Base-by-base conservation (phyloP, 257 asterid genomes). In the Fraxinus americana region DNA sequence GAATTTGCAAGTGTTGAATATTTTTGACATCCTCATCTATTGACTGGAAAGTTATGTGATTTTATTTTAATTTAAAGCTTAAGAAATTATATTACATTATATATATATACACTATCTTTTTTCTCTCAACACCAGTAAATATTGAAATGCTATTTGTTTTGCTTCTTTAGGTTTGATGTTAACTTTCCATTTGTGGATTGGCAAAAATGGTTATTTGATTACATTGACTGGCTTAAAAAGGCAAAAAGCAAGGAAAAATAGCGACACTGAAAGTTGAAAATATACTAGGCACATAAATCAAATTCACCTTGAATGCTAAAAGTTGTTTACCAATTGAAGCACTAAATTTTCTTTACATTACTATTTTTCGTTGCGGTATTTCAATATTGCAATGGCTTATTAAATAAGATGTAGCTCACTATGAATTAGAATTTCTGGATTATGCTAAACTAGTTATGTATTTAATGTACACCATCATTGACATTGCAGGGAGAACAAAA, bases 401-500 rank as follows among this genome's bases (percentile, higher is more conserved):
- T 54, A 54, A 54, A 54, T 70, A 30, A 25, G 36, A 65, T 61
- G 23, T 29, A 65, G 72, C 39, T 50, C 6, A 70, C 19, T 34
- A 50, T 30, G n/a, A 54, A 54, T 4, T 54, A 70, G 57, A 38
- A 43, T 71, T 70, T 71, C 66, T 72, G 66, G 27, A 41, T 59
- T 27, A 79, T 76, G 34, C 66, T 34, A 69, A 69, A 57, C 17
- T 63, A 23, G 25, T 65, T 76, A 12, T 30, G 30, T 39, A 43
- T 76, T 67, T 43, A 43, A 43, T 41, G 50, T 43, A 43, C 17
- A 12, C 14, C 50, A 10, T 10, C 61, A 73, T 76, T 14, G 76
- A 57, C 75, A 52, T 73, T 85, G 83, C 85, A 94, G 99, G 88
- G 99, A 94, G 86, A 94, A 94, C 92, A 94, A 90, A 89, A 94